Conservation (phyloP, 306 rosid species). For the Inga laurina region DNA sequence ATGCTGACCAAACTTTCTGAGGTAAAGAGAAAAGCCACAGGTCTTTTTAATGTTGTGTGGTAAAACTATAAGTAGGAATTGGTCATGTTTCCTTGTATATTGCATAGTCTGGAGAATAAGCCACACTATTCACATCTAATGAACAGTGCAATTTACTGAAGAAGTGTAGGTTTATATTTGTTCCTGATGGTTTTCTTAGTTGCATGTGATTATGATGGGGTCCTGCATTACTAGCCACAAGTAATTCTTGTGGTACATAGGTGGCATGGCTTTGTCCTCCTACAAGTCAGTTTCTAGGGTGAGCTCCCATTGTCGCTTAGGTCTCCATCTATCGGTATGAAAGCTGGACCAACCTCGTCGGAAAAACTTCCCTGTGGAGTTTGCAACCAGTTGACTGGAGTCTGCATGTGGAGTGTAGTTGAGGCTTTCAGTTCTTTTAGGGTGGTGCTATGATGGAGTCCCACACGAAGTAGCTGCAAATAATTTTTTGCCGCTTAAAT, state of each 20-base stretch:
- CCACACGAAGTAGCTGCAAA: not conserved
- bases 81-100: not conserved
- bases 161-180: not conserved
- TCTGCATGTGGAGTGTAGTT: not conserved
- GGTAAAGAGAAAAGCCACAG: slow-evolving; percentile 46
- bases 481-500: not conserved
- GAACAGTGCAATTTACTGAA: not conserved
- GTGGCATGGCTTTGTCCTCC: not conserved
- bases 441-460: not conserved
- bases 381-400: not conserved
- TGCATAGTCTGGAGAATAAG: not conserved
- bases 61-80: slow-evolving; percentile 12
- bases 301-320: not conserved
- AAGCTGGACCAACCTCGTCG: not conserved
- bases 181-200: slow-evolving; percentile 13
- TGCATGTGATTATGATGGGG: slow-evolving; percentile 3
- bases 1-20: slow-evolving; percentile 74
- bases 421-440: not conserved
- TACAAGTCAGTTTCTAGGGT: not conserved
- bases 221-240: not conserved
- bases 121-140: not conserved
- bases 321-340: not conserved
- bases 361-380: not conserved
- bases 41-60: slow-evolving; percentile 21
- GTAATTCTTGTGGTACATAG: not conserved